A percentile compares a stretch with the other conserved stretches of the same genome.
phyloP scores from a whole-genome alignment of 371 early-diverging fungal species.

The Rhizopus microsporus region DNA sequence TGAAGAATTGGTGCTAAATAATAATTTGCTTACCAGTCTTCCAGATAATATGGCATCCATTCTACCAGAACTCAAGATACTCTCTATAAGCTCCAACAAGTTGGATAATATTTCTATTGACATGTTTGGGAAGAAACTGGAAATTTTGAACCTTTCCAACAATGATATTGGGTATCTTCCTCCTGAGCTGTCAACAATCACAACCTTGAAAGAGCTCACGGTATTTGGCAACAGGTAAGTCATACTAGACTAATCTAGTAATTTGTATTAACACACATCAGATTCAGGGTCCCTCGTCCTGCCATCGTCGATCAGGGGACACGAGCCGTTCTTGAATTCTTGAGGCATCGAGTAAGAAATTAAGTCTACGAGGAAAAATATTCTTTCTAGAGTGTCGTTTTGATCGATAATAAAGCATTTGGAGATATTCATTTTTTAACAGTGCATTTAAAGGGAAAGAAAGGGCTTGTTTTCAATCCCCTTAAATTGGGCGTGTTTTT shows the following conservation, averaged over 20 bases:
- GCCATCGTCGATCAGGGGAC: constrained; percentile 67
- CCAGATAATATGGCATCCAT: constrained; percentile 40
- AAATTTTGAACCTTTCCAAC: constrained; percentile 56
- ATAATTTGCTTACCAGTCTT: constrained; percentile 44
- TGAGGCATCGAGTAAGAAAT: constrained; percentile 31
- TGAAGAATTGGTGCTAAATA: constrained; percentile 44
- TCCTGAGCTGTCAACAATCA: constrained; percentile 57
- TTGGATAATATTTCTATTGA: constrained; percentile 48
- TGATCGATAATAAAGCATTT: no score
- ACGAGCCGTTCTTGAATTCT: constrained; percentile 57
- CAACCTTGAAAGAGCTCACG: constrained; percentile 48
- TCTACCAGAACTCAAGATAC: constrained; percentile 51
- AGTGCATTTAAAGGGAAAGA: no score
- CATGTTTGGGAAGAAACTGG: constrained; percentile 44
- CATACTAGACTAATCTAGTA: neutral
- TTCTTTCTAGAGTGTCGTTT: no score
- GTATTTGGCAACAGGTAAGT: constrained; percentile 61
- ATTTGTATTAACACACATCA: constrained; percentile 6
- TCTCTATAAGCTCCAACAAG: constrained; percentile 53
- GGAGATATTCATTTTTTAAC: no score
- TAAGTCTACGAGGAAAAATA: neutral
- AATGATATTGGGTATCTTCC: constrained; percentile 64
- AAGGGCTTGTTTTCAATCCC: no score
- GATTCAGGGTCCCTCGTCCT: constrained; percentile 67
- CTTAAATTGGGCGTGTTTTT: no score